Evolutionary conservation across 2,329 filamentous ascomycete genomes (phyloP).

Genomic region (Parascedosporium putredinis): DNA sequence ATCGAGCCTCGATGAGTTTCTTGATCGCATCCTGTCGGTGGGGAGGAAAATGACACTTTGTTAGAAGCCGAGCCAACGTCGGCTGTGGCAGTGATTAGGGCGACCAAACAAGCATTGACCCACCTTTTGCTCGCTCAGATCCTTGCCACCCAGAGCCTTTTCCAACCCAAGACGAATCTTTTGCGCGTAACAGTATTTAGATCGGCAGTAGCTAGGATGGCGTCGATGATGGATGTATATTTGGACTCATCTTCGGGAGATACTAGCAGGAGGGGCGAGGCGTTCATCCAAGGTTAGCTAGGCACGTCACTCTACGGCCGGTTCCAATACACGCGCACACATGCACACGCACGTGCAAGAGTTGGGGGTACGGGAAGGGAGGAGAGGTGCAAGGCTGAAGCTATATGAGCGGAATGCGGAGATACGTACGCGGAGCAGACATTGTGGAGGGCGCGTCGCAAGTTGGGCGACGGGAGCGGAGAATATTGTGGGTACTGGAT

Average conservation of each 20-base stretch:
- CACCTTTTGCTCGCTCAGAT: slow-evolving; percentile 51
- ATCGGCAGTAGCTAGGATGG: slow-evolving; percentile 46
- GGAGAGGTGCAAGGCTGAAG: neutral
- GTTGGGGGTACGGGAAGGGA: neutral
- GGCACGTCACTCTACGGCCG: neutral
- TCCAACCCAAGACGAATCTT: slow-evolving; percentile 50
- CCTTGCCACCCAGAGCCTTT: slow-evolving; percentile 41
- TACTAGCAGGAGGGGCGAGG: slow-evolving; percentile 26
- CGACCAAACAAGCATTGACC: no score
- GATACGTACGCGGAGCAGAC: slow-evolving; percentile 5
- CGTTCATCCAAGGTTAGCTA: neutral
- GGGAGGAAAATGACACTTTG: neutral
- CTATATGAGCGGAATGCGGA: neutral
- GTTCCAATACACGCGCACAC: neutral
- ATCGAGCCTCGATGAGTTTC: slow-evolving; percentile 60
- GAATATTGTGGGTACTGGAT: neutral
- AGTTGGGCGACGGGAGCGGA: neutral
- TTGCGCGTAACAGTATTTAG: slow-evolving; percentile 54
- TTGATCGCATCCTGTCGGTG: slow-evolving; percentile 61
- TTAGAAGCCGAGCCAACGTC: slow-evolving; percentile 1
- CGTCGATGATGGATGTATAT: slow-evolving; percentile 51
- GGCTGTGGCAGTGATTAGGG: no score
- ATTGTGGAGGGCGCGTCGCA: neutral
- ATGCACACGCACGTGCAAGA: neutral
- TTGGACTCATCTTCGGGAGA: slow-evolving; percentile 35